Percentiles rank a stretch among this genome's conserved stretches.
Conservation (phyloP, 345 rosid species). For the Aurinia saxatilis region DNA sequence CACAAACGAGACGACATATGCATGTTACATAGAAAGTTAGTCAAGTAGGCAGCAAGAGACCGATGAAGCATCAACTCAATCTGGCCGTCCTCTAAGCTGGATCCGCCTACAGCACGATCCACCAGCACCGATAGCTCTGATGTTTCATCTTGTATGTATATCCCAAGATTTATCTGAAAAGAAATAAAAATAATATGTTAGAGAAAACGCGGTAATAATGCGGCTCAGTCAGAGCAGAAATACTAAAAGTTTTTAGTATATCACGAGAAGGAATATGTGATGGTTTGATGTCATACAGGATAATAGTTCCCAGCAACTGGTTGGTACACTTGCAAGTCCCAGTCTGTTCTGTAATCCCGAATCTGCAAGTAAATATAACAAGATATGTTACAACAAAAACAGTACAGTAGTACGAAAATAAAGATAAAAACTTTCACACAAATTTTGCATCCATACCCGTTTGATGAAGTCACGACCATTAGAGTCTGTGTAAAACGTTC, state of each 20-base stretch:
- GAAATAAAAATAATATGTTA: background rate
- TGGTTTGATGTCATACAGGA: slow-evolving; percentile 51
- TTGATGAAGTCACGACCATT: slow-evolving; percentile 90
- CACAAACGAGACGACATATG: background rate
- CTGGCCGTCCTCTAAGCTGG: slow-evolving; percentile 82
- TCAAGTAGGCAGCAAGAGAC: slow-evolving; percentile 24
- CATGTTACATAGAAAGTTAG: background rate
- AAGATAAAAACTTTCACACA: background rate
- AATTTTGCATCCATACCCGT: slow-evolving; percentile 49
- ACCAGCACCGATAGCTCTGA: slow-evolving; percentile 78
- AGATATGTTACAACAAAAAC: background rate
- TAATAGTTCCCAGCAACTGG: slow-evolving; percentile 92
- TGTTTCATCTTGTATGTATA: slow-evolving; percentile 61
- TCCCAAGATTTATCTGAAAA: slow-evolving; percentile 77
- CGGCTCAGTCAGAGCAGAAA: background rate
- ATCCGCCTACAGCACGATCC: slow-evolving; percentile 84
- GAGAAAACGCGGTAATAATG: slow-evolving; percentile 9
- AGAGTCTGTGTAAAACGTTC: slow-evolving; percentile 84
- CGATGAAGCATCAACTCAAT: slow-evolving; percentile 94
- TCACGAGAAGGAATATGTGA: slow-evolving; percentile 2
- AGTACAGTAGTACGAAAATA: background rate
- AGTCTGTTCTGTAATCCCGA: slow-evolving; percentile 76
- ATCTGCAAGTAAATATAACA: slow-evolving; percentile 34
- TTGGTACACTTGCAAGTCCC: slow-evolving; percentile 81
- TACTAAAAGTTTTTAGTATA: background rate